Evolutionary conservation across 2,329 filamentous ascomycete species (phyloP).

Genomic region (Verticillium tricorpus): DNA sequence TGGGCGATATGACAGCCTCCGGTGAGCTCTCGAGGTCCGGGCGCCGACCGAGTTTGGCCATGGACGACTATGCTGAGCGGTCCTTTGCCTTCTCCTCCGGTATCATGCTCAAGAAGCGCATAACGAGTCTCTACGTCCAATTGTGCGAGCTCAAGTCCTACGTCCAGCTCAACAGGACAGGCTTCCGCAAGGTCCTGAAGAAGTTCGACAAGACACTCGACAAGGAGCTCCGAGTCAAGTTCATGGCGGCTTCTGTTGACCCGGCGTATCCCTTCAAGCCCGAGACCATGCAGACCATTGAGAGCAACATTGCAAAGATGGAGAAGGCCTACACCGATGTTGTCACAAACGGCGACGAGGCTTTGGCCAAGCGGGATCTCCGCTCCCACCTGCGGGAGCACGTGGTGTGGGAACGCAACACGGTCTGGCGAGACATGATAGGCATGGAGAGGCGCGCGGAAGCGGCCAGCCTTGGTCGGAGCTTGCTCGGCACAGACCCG

Average conservation of each 20-base stretch:
- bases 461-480: slow-evolving; percentile 84
- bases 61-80: slow-evolving; percentile 76
- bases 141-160: slow-evolving; percentile 95
- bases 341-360: slow-evolving; percentile 75
- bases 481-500: slow-evolving; percentile 71
- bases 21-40: slow-evolving; percentile 54
- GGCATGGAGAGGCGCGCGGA: slow-evolving; percentile 94
- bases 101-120: slow-evolving; percentile 89
- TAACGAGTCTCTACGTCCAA: slow-evolving; percentile 82
- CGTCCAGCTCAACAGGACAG: slow-evolving; percentile 91
- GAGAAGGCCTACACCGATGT: slow-evolving; percentile 78
- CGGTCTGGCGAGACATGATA: slow-evolving; percentile 98
- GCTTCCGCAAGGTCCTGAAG: slow-evolving; percentile 93
- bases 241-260: slow-evolving; percentile 70
- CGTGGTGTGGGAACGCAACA: slow-evolving; percentile 98
- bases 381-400: slow-evolving; percentile 90
- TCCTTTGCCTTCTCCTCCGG: slow-evolving; percentile 61
- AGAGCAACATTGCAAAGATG: slow-evolving; percentile 67
- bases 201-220: slow-evolving; percentile 98
- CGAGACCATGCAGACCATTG: slow-evolving; percentile 64
- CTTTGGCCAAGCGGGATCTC: slow-evolving; percentile 76
- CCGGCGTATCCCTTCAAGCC: slow-evolving; percentile 77
- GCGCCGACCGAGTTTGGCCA: slow-evolving; percentile 61
- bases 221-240: slow-evolving; percentile 70
- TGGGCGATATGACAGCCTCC: slow-evolving; percentile 56